Base-by-base conservation (phyloP, 495 filamentous ascomycete genomes). In the Hypoxylon fragiforme region DNA sequence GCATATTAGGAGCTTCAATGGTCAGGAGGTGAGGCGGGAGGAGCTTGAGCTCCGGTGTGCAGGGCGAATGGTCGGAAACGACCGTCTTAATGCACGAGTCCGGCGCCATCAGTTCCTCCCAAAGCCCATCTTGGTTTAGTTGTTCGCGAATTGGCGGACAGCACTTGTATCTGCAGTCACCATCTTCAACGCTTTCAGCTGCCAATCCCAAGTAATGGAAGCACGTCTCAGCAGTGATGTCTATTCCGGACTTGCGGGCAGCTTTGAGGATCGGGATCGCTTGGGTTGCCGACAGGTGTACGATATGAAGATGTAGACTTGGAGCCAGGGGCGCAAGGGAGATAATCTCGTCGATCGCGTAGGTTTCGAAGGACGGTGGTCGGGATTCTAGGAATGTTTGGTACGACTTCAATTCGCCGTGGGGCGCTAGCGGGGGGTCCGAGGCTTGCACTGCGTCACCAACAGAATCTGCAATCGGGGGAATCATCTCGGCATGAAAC, bases 401-500 rank as follows among this genome's bases (percentile, higher is more conserved):
- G 76, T 98, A 98, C 20, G 83, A 78, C 50, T 86, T 82, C 2
- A 91, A 72, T n/a, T 87, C 84, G 1, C 92, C 92, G 44, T 78
- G 76, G 0, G 90, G 92, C 12, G 78, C 84, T 11, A 85, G 70
- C 6, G 91, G 92, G 21, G 91, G 85, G 0, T 81, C 73, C 0
- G 90, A 90, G 36, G 66, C 72, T 60, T 90, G 89, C 9, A 88
- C 86, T 12, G 82, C 81, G 65, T 95, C 90, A 35, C 90, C 88
- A 8, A 91, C 87, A 0, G 90, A 91, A 54, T 83, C 83, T 35
- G 89, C 74, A 53, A 91, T 87, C 2, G 92, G 91, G 1, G 94
- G 94, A 15, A 96, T 85, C 91, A 96, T 97, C 72, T 98, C 94
- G 14, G 94, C 94, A 64, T 98, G 94, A 73, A 98, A 98, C 92